phyloP scores from a whole-genome alignment of 495 filamentous ascomycete species.

The Alectoria sarmentosa region DNA sequence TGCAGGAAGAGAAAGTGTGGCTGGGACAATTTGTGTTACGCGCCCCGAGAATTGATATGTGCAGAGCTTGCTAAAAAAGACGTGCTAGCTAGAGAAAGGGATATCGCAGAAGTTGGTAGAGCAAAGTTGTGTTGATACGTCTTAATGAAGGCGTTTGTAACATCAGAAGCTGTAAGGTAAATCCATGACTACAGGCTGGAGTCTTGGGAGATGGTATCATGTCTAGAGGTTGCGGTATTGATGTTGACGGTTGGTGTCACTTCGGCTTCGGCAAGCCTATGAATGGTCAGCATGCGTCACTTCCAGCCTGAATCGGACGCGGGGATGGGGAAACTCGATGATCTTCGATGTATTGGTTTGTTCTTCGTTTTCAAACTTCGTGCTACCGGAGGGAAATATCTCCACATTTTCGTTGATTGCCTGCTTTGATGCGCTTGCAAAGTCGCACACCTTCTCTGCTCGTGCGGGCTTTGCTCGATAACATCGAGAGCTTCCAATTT shows the following conservation, averaged over 20 bases:
- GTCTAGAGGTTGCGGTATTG: neutral
- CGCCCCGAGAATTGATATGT: neutral
- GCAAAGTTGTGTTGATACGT: neutral
- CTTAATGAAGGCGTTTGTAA: neutral
- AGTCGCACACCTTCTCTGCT: neutral
- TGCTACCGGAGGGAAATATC: neutral
- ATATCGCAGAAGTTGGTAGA: neutral
- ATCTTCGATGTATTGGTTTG: neutral
- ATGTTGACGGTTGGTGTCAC: slow-evolving; percentile 3
- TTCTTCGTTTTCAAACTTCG: neutral
- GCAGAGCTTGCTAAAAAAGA: neutral
- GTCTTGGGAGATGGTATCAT: neutral
- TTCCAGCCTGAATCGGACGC: neutral
- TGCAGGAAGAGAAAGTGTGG: neutral
- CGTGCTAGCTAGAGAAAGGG: neutral
- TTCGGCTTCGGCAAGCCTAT: slow-evolving; percentile 2
- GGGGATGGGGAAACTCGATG: neutral
- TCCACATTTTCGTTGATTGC: slow-evolving; percentile 2
- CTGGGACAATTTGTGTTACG: neutral
- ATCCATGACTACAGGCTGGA: neutral
- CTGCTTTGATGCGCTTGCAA: neutral
- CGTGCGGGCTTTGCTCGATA: neutral
- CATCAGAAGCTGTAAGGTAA: neutral
- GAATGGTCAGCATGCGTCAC: slow-evolving; percentile 5
- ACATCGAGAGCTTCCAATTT: neutral